Base-by-base conservation (phyloP, 2,329 filamentous ascomycete genomes). In the Pestalotiopsis sp. region DNA sequence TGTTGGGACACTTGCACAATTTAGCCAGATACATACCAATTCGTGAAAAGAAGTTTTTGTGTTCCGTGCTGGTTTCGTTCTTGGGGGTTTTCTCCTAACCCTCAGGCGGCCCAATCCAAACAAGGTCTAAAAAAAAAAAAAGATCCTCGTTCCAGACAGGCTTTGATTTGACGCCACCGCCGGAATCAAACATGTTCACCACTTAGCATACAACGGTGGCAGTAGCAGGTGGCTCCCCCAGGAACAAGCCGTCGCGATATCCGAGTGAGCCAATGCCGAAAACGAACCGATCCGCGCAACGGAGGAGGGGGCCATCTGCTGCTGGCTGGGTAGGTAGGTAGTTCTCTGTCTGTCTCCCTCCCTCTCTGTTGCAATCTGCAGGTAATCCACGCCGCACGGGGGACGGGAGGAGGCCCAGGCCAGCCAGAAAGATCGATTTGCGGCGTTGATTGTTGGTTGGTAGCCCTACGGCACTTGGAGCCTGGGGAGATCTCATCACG, bases 381-480 rank as follows among this genome's bases (percentile, higher is more conserved):
- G 17, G 27, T 27, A 36, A 13, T 31, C 27, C n/a, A n/a, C 25
- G 14, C 27, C 11, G 27, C 58, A 31, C 23, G 27, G 20, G 17
- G 11, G 11, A n/a, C 36, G 31, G 27, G 14, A 14, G 25, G 31
- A 20, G 39, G 38, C 20, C 23, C 14, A 25, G n/a, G 65, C 59
- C 31, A 36, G 31, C 31, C 31, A 36, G 31, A 36, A 36, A 36
- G 31, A 36, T 36, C 13, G 38, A 39, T 31, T 67, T 57, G 49
- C 57, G 38, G 65, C 57, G 27, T 39, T 36, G 31, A 36, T 36
- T 36, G 31, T 36, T 36, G 31, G 31, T 36, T 39, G 20, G 57
- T 60, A 57, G 59, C 59, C 59, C 59, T 62, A 62, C 31, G 59
- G 36, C 31, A 62, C 27, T 52, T 52, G 45, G 31, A 52, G 45